phyloP scores from a whole-genome alignment of 2,329 filamentous ascomycete species.

The Penicillium sclerotigenum region DNA sequence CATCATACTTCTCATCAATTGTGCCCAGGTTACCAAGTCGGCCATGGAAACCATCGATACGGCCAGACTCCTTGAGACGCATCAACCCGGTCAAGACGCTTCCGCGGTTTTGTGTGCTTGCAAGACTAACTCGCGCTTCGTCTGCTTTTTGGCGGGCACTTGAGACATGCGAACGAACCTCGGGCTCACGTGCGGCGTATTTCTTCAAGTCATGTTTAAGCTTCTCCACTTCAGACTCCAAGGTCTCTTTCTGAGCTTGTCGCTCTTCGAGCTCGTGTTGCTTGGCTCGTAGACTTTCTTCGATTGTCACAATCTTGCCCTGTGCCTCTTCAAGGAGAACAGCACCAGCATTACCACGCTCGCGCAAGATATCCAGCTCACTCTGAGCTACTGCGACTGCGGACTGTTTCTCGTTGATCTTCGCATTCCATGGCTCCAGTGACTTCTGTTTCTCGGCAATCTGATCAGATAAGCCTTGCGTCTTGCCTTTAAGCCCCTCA shows the following conservation, averaged over 20 bases:
- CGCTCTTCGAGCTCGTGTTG: slow-evolving; percentile 70
- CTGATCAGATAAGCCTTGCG: slow-evolving; percentile 86
- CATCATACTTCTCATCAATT: slow-evolving; percentile 90
- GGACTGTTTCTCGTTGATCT: slow-evolving; percentile 94
- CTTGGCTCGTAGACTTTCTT: slow-evolving; percentile 69
- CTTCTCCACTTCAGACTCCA: slow-evolving; percentile 72
- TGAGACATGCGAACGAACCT: slow-evolving; percentile 79
- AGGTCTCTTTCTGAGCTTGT: slow-evolving; percentile 65
- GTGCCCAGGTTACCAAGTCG: slow-evolving; percentile 89
- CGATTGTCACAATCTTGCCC: slow-evolving; percentile 70
- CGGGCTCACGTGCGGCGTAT: slow-evolving; percentile 73
- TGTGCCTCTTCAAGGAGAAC: slow-evolving; percentile 80
- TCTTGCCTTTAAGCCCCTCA: slow-evolving; percentile 89
- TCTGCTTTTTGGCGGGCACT: slow-evolving; percentile 91
- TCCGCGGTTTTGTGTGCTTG: slow-evolving; percentile 85
- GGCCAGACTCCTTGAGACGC: slow-evolving; percentile 91
- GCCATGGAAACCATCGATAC: slow-evolving; percentile 95
- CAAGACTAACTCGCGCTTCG: slow-evolving; percentile 85
- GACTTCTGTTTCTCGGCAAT: slow-evolving; percentile 91
- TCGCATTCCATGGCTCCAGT: slow-evolving; percentile 93
- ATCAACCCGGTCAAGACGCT: slow-evolving; percentile 89
- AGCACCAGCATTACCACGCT: slow-evolving; percentile 83
- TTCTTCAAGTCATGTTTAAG: slow-evolving; percentile 70
- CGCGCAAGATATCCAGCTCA: slow-evolving; percentile 84
- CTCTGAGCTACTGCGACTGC: slow-evolving; percentile 91